A percentile compares a stretch with the other conserved stretches of the same genome.
These are phyloP conservation scores for Liquidambar formosana DNA, from an alignment of 164 flowering plant species.

Conservation along the genomic window DNA sequence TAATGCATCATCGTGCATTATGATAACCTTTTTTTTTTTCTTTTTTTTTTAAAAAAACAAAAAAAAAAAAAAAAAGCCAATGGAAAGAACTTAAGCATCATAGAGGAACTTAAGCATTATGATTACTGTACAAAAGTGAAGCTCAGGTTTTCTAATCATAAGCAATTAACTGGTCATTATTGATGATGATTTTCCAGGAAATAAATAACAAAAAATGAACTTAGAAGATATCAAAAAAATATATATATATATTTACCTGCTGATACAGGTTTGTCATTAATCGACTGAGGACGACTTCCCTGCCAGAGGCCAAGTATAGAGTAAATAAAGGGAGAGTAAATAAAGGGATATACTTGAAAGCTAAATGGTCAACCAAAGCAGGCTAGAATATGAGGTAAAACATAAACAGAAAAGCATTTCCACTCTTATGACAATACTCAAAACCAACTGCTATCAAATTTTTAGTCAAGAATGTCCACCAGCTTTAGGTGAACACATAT, in stretches of 20 bases:
- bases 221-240: neutral
- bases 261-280: slow-evolving; percentile 15
- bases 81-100: too few species aligned
- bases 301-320: slow-evolving; percentile 8
- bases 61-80: too few species aligned
- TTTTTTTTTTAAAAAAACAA: too few species aligned
- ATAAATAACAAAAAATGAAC: neutral
- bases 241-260: slow-evolving; percentile 13
- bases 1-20: too few species aligned
- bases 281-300: slow-evolving; percentile 19
- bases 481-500: neutral
- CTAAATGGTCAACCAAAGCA: neutral
- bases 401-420: neutral
- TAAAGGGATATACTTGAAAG: neutral
- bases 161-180: neutral
- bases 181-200: neutral
- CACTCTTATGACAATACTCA: neutral
- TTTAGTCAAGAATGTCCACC: neutral
- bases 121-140: too few species aligned
- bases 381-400: neutral
- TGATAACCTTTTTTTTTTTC: too few species aligned
- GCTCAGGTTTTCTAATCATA: too few species aligned
- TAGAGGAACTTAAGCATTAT: too few species aligned
- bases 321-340: neutral
- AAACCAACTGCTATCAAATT: neutral